Evolutionary conservation across 768 basidiomycete genomes (phyloP).

Genomic region (Ephemerocybe angulata): DNA sequence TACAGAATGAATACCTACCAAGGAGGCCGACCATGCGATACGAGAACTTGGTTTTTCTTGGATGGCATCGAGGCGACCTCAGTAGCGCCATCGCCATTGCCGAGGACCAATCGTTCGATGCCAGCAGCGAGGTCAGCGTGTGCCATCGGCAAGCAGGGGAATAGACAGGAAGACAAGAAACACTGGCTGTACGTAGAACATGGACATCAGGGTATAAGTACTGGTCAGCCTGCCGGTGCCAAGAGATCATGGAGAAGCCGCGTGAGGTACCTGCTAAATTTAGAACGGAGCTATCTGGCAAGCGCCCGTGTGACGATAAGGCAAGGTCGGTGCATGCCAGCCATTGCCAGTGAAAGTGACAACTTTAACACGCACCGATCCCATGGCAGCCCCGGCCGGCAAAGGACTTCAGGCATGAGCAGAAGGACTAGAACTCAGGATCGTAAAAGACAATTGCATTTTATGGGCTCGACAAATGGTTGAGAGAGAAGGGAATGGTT

Average conservation of each 20-base stretch:
- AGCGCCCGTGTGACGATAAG: too few relatives aligned
- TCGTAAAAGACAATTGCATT: too few relatives aligned
- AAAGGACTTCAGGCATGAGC: not conserved
- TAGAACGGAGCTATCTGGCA: not conserved
- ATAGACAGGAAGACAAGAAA: not conserved
- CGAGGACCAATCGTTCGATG: not conserved
- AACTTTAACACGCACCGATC: too few relatives aligned
- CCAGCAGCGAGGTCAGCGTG: not conserved
- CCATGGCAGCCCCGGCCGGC: too few relatives aligned
- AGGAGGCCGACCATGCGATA: constrained; percentile 82
- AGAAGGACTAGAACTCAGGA: too few relatives aligned
- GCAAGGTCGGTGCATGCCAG: too few relatives aligned
- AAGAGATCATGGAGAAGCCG: not conserved
- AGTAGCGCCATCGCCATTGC: constrained; percentile 7
- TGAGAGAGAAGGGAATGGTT: too few relatives aligned
- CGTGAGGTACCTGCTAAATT: too few relatives aligned
- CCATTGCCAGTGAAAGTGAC: too few relatives aligned
- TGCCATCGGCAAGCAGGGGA: not conserved
- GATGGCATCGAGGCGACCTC: constrained; percentile 33
- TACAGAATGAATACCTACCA: constrained; percentile 45
- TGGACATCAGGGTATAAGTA: not conserved
- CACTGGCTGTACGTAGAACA: not conserved
- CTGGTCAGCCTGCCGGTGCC: not conserved
- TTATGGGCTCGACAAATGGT: too few relatives aligned
- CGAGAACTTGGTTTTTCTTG: constrained; percentile 73